Evolutionary conservation across 164 flowering plant species (phyloP), one percentile per base, ranked within the genome.

Genomic region (Umbellularia californica): DNA sequence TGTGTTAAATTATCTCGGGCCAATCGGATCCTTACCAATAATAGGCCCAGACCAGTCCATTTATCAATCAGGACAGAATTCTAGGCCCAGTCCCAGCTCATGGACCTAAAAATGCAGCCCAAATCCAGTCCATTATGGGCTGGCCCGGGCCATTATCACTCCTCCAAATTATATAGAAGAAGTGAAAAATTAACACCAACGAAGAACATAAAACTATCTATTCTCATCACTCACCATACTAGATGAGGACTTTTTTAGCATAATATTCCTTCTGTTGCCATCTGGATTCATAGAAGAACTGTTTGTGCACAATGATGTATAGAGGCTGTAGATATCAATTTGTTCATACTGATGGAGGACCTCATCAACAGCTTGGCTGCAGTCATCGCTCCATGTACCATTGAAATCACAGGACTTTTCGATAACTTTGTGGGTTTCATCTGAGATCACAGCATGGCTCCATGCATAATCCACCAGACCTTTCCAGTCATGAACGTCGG

Each of bases 361-460:
- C 82, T 92, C 95, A 63, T 82, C 87, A 35, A 92, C 93, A 11
- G 89, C 92, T 2, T 69, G 27, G 47, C 24, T 70, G 63, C 98
- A 95, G 1, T 80, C 72, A 0, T 80, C 47, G 70, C 92, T 87
- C 93, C 92, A 95, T 10, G 95, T 79, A 71, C 88, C 77, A 79
- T 79, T 19, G 77, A 95, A 95, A 79, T 95, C 85, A n/a, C 98
- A 95, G 50, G 70, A 78, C 33, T 81, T 58, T 41, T 24, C 58
- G 12, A 93, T 90, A 10, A 78, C 79, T 27, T 79, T 82, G 82
- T 92, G 88, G 27, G 97, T 92, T 80, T 90, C 94, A 74, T 96
- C 99, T 1, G 98, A 94, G 58, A 94, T 80, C 65, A 94, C 88
- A 15, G 97, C 97, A 81, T 92, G 99, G 83, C 97, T 94, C 99